Evolutionary conservation across 768 basidiomycete genomes (phyloP).

Genomic region (Pholiota microspora): DNA sequence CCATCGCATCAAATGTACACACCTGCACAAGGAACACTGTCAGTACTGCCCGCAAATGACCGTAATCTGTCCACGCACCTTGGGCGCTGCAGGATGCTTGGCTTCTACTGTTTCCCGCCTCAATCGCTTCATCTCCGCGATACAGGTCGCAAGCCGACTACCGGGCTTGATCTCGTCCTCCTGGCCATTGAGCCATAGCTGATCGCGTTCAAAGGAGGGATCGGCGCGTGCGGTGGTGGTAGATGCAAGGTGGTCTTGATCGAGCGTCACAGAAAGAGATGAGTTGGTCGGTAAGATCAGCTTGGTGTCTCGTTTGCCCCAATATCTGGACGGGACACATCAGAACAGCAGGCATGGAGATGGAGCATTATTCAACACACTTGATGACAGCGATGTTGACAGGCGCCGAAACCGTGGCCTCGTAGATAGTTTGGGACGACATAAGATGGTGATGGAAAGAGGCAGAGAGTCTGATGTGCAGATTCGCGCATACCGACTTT

Average conservation of each 20-base stretch:
- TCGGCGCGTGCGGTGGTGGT: slow-evolving; percentile 92
- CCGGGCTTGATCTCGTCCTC: slow-evolving; percentile 86
- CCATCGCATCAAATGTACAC: not conserved
- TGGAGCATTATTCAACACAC: slow-evolving; percentile 44
- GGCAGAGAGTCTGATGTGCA: not conserved
- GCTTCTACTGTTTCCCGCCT: slow-evolving; percentile 73
- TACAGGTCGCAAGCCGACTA: slow-evolving; percentile 81
- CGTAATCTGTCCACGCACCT: slow-evolving; percentile 41
- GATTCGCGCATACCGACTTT: not conserved
- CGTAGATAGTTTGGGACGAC: slow-evolving; percentile 48
- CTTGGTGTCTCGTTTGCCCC: slow-evolving; percentile 97
- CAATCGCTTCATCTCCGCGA: slow-evolving; percentile 79
- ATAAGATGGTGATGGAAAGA: slow-evolving; percentile 32
- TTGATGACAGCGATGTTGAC: slow-evolving; percentile 99
- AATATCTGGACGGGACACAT: slow-evolving; percentile 60
- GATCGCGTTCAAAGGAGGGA: slow-evolving; percentile 67
- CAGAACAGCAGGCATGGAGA: not conserved
- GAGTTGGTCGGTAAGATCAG: slow-evolving; percentile 97
- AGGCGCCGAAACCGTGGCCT: slow-evolving; percentile 89
- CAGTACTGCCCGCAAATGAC: not conserved
- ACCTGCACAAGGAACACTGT: not conserved
- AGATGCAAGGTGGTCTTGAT: slow-evolving; percentile 92
- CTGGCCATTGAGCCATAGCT: slow-evolving; percentile 92
- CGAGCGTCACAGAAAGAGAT: slow-evolving; percentile 95
- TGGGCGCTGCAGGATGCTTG: slow-evolving; percentile 58